phyloP scores from a whole-genome alignment of 805 yeast species.

The Suhomyces xylopsoci region DNA sequence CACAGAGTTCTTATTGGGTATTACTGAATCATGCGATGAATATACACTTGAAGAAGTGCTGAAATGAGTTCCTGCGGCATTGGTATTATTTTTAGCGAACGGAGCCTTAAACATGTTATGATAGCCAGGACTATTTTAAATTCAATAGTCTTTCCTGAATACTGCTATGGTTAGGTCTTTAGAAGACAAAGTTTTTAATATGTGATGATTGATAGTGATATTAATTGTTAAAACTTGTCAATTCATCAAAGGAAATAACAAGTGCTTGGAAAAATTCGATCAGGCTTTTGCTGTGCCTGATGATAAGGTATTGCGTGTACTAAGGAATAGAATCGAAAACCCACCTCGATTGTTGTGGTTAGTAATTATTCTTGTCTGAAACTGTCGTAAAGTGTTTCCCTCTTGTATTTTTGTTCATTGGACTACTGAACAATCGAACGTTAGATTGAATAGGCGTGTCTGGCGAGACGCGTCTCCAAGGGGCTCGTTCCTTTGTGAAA shows the following conservation, averaged over 20 bases:
- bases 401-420: neutral
- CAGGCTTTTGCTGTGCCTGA: neutral
- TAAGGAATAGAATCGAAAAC: neutral
- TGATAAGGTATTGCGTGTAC: neutral
- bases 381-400: neutral
- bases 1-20: conserved; percentile 8
- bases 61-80: conserved; percentile 16
- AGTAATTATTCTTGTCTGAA: neutral
- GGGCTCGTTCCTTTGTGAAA: conserved; percentile 1
- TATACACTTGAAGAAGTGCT: conserved; percentile 38
- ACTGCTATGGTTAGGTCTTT: neutral
- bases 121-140: neutral
- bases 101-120: conserved; percentile 7
- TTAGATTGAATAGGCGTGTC: conserved; percentile 2
- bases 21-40: conserved; percentile 24
- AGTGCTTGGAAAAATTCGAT: neutral
- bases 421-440: neutral
- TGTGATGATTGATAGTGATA: neutral
- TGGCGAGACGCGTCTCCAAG: conserved; percentile 2
- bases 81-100: neutral
- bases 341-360: neutral
- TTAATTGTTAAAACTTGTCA: neutral
- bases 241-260: neutral
- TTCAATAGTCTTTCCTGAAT: neutral
- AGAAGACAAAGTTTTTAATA: neutral